Conservation (phyloP, 2,329 filamentous ascomycete genomes). For the Monosporascus sp. region DNA sequence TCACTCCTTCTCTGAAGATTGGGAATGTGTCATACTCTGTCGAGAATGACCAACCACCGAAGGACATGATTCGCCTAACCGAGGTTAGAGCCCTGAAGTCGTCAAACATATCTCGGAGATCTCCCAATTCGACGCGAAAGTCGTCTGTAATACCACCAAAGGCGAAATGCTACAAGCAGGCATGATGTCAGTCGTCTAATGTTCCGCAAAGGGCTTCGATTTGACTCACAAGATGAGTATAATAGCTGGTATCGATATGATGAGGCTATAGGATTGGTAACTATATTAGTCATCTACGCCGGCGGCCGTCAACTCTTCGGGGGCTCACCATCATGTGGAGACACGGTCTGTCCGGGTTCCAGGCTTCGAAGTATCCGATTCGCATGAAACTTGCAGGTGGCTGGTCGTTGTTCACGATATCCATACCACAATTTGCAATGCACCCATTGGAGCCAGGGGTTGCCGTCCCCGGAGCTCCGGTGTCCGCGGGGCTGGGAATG, state of each 20-base stretch:
- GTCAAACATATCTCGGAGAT: constrained; percentile 17
- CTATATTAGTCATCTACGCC: too few species aligned
- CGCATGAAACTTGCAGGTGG: constrained; percentile 2
- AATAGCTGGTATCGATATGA: constrained; percentile 9
- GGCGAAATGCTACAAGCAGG: constrained; percentile 15
- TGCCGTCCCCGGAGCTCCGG: constrained; percentile 18
- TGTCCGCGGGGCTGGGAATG: constrained; percentile 15
- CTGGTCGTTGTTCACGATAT: constrained; percentile 5
- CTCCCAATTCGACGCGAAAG: constrained; percentile 15
- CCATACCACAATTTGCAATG: constrained; percentile 15
- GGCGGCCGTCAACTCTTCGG: too few species aligned
- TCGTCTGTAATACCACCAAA: constrained; percentile 21
- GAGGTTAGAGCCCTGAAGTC: constrained; percentile 15
- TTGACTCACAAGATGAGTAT: constrained; percentile 9
- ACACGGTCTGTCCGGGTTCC: constrained; percentile 20
- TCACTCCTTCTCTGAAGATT: constrained; percentile 29
- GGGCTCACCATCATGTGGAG: constrained; percentile 11
- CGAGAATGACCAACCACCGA: constrained; percentile 36
- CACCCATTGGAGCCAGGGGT: constrained; percentile 23
- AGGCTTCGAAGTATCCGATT: constrained; percentile 26
- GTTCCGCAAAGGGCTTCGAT: too few species aligned
- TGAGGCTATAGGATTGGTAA: constrained; percentile 1
- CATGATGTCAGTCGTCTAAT: too few species aligned
- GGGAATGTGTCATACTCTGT: constrained; percentile 25
- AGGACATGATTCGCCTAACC: constrained; percentile 29